A percentile compares a stretch with the other conserved stretches of the same genome.
phyloP scores from a whole-genome alignment of 2,329 filamentous ascomycete genomes.

The Corinectria fuckeliana region DNA sequence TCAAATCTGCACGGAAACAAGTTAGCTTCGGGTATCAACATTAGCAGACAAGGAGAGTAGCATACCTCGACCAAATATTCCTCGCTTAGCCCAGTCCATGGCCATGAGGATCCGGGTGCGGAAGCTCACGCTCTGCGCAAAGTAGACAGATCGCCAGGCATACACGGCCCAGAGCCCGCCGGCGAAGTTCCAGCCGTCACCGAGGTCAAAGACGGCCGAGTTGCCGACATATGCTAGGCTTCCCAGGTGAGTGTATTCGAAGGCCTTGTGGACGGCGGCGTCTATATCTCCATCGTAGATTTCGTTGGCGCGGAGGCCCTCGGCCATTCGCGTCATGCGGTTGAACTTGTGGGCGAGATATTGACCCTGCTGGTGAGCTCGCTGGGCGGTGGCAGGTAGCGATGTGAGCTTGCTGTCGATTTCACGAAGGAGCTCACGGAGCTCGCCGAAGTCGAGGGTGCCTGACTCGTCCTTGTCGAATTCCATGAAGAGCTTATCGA shows the following conservation, averaged over 20 bases:
- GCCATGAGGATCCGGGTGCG: slow-evolving; percentile 86
- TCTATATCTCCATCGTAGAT: slow-evolving; percentile 90
- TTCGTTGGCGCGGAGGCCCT: slow-evolving; percentile 79
- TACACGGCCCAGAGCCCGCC: slow-evolving; percentile 94
- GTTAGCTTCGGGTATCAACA: slow-evolving; percentile 15
- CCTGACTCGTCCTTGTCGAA: slow-evolving; percentile 95
- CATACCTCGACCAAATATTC: slow-evolving; percentile 92
- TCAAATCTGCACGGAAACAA: slow-evolving; percentile 50
- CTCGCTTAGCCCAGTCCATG: slow-evolving; percentile 99
- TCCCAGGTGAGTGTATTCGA: slow-evolving; percentile 92
- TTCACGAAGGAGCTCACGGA: slow-evolving; percentile 84
- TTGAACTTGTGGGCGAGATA: slow-evolving; percentile 96
- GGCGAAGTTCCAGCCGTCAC: slow-evolving; percentile 75
- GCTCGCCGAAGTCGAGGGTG: slow-evolving; percentile 91
- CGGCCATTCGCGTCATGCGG: slow-evolving; percentile 79
- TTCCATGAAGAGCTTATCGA: slow-evolving; percentile 88
- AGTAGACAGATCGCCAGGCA: slow-evolving; percentile 95
- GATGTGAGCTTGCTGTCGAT: slow-evolving; percentile 96
- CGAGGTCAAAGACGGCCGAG: slow-evolving; percentile 91
- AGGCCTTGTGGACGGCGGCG: slow-evolving; percentile 90
- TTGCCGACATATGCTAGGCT: slow-evolving; percentile 96
- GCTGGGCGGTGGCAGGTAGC: slow-evolving; percentile 92
- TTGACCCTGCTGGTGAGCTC: slow-evolving; percentile 92
- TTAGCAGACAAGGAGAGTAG: slow-evolving; percentile 24
- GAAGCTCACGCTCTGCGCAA: slow-evolving; percentile 95